A percentile compares a stretch with the other conserved stretches of the same genome.
Evolutionary conservation across 345 rosid genomes (phyloP).

Genomic region (Trapa bicornis): DNA sequence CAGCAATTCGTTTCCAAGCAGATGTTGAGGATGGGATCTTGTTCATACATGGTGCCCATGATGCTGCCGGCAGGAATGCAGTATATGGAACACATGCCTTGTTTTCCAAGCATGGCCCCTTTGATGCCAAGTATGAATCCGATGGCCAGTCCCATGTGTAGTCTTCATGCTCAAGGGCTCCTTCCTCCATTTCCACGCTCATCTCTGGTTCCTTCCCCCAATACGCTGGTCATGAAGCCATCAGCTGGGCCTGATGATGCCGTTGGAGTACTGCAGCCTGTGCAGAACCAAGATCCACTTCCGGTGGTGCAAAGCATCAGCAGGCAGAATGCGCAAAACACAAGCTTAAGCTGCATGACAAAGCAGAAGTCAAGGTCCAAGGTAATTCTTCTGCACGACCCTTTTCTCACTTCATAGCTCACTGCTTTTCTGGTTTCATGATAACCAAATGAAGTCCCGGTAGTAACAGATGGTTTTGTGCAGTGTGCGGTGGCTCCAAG

Average conservation of each 20-base stretch:
- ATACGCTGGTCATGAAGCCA: constrained; percentile 30
- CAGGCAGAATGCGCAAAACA: constrained; percentile 25
- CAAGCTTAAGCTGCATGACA: constrained; percentile 17
- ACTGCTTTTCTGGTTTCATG: background rate
- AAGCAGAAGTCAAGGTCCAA: constrained; percentile 21
- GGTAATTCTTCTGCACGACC: background rate
- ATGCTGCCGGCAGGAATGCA: constrained; percentile 60
- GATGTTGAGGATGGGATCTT: constrained; percentile 81
- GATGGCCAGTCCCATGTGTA: constrained; percentile 12
- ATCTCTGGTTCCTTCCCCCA: constrained; percentile 23
- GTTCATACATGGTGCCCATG: constrained; percentile 66
- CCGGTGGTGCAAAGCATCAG: constrained; percentile 19
- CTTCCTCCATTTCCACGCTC: constrained; percentile 28
- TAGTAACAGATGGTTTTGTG: background rate
- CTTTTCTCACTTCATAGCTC: background rate
- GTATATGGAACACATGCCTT: constrained; percentile 44
- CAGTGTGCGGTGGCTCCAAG: constrained; percentile 2
- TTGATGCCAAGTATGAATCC: constrained; percentile 22
- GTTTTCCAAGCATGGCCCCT: constrained; percentile 17
- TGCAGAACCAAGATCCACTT: constrained; percentile 28
- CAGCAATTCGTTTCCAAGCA: constrained; percentile 16
- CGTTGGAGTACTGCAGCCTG: constrained; percentile 17
- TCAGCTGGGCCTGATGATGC: constrained; percentile 13
- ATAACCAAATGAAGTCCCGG: no score
- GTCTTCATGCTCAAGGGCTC: constrained; percentile 34